Conservation (phyloP, 2,329 filamentous ascomycete species). For the Madurella fahalii region DNA sequence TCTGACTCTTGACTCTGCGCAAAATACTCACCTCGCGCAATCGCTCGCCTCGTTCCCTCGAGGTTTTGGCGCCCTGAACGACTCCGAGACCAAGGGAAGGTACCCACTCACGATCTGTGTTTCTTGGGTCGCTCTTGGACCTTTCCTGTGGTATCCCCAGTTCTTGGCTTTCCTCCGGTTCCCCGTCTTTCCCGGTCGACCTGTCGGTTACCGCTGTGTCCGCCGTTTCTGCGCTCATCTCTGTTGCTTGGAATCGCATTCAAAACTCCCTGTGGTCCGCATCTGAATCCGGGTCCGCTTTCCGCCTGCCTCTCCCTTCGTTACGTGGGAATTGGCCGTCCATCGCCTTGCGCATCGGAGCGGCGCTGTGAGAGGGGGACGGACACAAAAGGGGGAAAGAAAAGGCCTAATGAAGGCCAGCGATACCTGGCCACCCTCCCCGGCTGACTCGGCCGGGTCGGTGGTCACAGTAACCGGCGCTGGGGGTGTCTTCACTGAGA, state of each 20-base stretch:
- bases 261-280: neutral
- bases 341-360: neutral
- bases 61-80: too few species aligned
- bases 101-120: too few species aligned
- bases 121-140: too few species aligned
- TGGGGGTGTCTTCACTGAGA: slow-evolving; percentile 2
- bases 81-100: too few species aligned
- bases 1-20: too few species aligned
- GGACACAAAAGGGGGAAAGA: too few species aligned
- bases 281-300: neutral
- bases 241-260: neutral
- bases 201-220: neutral
- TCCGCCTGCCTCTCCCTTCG: too few species aligned
- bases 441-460: slow-evolving; percentile 10
- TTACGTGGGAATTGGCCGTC: too few species aligned
- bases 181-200: neutral
- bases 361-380: neutral
- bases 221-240: neutral
- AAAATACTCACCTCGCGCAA: too few species aligned
- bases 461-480: neutral
- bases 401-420: slow-evolving; percentile 9
- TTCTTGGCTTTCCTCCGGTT: slow-evolving; percentile 6
- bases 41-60: too few species aligned
- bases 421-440: neutral
- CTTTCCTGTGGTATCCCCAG: neutral